A percentile compares a stretch with the other conserved stretches of the same genome.
Conservation (phyloP, 1,284 basidiomycete genomes). For the Stereum hirsutum region DNA sequence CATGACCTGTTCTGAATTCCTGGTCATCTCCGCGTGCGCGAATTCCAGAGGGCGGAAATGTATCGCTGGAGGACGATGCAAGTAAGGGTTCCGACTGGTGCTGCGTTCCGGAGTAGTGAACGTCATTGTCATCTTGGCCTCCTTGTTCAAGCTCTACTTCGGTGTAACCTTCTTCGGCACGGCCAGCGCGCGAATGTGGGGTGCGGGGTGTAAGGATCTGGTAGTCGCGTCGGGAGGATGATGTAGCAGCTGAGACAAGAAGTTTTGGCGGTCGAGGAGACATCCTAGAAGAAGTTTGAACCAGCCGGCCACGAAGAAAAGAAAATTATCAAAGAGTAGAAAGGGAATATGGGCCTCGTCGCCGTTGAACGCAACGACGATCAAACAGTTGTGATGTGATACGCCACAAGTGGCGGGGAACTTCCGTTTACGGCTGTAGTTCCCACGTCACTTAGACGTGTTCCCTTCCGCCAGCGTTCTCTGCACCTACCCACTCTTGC, state of each 20-base stretch:
- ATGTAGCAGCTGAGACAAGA: conserved; percentile 5
- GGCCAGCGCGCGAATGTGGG: conserved; percentile 50
- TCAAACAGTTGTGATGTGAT: no score
- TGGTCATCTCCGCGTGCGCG: conserved; percentile 30
- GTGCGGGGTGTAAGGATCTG: conserved; percentile 49
- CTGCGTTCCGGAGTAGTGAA: conserved; percentile 24
- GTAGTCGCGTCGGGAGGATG: conserved; percentile 24
- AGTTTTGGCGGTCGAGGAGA: conserved; percentile 8
- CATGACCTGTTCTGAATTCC: conserved; percentile 4
- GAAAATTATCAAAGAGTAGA: neutral
- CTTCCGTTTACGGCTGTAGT: no score
- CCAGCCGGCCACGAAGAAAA: no score
- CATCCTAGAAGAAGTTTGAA: conserved; percentile 7
- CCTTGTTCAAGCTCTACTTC: conserved; percentile 33
- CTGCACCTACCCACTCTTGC: no score
- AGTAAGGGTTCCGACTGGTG: conserved; percentile 44
- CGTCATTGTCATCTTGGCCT: conserved; percentile 27
- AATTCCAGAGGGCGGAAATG: conserved; percentile 30
- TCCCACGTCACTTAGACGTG: no score
- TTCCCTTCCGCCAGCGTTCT: no score
- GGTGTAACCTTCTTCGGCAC: conserved; percentile 44
- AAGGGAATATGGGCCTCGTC: no score
- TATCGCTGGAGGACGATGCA: conserved; percentile 31
- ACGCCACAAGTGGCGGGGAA: no score
- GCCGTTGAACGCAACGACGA: no score